These are phyloP conservation scores for Escovopsis weberi DNA, from an alignment of 2,329 filamentous ascomycete genomes.

Conservation along the genomic window DNA sequence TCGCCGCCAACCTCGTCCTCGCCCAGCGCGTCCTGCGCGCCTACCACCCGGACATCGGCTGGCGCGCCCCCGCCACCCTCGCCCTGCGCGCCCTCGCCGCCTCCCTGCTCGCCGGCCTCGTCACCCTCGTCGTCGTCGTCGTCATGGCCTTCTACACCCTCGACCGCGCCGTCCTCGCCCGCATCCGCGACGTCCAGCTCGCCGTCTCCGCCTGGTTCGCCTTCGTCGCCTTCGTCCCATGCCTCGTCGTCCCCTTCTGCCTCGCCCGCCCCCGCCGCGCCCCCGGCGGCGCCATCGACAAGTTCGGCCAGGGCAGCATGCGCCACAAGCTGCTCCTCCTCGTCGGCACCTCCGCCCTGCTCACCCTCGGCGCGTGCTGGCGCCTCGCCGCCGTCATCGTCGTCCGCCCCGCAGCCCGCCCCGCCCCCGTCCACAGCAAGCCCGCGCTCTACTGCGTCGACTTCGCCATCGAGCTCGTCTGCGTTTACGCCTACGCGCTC, in stretches of 20 bases:
- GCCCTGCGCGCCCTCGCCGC: slow-evolving; percentile 44
- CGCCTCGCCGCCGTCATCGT: slow-evolving; percentile 45
- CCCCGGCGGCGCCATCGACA: slow-evolving; percentile 22
- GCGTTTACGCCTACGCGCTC: slow-evolving; percentile 52
- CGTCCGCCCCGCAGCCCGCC: slow-evolving; percentile 31
- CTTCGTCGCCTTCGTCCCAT: slow-evolving; percentile 42
- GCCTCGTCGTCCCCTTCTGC: slow-evolving; percentile 39
- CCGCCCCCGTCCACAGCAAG: slow-evolving; percentile 58
- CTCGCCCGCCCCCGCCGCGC: slow-evolving; percentile 32
- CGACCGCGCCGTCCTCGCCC: slow-evolving; percentile 28
- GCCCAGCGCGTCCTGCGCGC: slow-evolving; percentile 61
- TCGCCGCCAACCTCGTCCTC: slow-evolving; percentile 65
- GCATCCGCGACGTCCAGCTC: slow-evolving; percentile 51
- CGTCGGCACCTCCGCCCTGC: slow-evolving; percentile 39
- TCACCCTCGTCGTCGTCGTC: slow-evolving; percentile 50
- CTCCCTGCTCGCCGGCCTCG: slow-evolving; percentile 41
- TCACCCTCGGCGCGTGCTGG: slow-evolving; percentile 57
- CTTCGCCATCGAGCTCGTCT: slow-evolving; percentile 57
- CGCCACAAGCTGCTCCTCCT: slow-evolving; percentile 53
- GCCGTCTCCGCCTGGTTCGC: slow-evolving; percentile 49
- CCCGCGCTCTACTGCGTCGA: slow-evolving; percentile 69
- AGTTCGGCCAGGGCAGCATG: slow-evolving; percentile 48
- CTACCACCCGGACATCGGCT: slow-evolving; percentile 56
- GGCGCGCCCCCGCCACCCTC: slow-evolving; percentile 39
- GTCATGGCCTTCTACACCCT: slow-evolving; percentile 56